A percentile compares a stretch with the other conserved stretches of the same genome.
Evolutionary conservation across 2,329 filamentous ascomycete genomes (phyloP).

Genomic region (Cryphonectria radicalis): DNA sequence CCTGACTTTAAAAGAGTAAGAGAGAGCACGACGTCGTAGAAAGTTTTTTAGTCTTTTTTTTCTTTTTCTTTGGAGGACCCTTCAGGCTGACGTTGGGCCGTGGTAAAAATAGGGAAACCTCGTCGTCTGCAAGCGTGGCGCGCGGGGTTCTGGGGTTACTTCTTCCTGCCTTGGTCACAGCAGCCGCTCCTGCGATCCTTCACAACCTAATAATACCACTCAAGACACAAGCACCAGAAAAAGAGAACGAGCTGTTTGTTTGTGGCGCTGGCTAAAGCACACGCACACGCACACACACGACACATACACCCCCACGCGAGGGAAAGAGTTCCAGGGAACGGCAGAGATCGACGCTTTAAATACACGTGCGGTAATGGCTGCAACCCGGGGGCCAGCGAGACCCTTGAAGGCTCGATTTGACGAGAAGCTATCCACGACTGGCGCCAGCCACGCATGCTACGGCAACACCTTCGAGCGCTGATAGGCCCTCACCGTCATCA

Average conservation of each 20-base stretch:
- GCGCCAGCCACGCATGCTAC: constrained; percentile 8
- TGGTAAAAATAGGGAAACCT: not conserved
- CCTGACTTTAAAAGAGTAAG: not conserved
- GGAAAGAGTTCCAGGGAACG: not conserved
- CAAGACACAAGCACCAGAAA: not conserved
- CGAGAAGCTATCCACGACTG: constrained; percentile 23
- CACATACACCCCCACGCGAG: not conserved
- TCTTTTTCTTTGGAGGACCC: not conserved
- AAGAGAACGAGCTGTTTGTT: not conserved
- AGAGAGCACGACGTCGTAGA: not conserved
- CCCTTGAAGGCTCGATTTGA: constrained; percentile 8
- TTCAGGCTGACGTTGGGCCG: not conserved
- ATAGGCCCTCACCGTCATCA: not conserved
- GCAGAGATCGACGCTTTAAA: constrained; percentile 2
- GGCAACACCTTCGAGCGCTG: not conserved
- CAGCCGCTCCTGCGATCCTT: constrained; percentile 4
- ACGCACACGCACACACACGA: not conserved
- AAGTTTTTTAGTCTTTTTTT: not conserved
- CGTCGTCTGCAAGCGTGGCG: not conserved
- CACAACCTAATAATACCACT: not conserved
- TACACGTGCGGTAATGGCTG: not conserved
- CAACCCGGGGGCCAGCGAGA: not conserved
- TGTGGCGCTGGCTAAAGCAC: not conserved
- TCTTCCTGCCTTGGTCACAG: constrained; percentile 1
- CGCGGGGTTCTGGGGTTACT: constrained; percentile 11